A percentile compares a stretch with the other conserved stretches of the same genome.
These are phyloP conservation scores for Annulohypoxylon stygium DNA, from an alignment of 495 filamentous ascomycete species.

Conservation along the genomic window DNA sequence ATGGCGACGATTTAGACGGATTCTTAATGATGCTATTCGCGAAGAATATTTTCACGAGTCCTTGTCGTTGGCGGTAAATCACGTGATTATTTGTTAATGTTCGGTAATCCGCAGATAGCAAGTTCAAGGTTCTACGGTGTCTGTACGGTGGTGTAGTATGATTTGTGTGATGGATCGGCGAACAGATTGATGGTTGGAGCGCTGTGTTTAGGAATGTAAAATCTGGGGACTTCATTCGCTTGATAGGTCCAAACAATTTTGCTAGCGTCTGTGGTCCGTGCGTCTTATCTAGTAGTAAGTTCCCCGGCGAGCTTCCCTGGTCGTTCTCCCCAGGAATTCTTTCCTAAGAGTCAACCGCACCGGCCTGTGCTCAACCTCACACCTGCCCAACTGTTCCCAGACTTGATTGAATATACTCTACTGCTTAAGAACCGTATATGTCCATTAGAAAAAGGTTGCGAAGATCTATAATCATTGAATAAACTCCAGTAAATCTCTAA, in stretches of 20 bases:
- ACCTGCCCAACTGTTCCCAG: no score
- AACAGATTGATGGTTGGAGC: slow-evolving; percentile 49
- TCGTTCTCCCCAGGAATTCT: background rate
- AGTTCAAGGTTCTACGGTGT: slow-evolving; percentile 11
- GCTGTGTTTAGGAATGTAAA: slow-evolving; percentile 20
- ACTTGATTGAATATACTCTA: no score
- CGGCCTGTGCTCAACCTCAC: no score
- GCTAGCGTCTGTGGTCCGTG: slow-evolving; percentile 30
- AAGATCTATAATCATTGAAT: no score
- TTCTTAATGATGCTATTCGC: slow-evolving; percentile 49
- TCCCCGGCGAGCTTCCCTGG: background rate
- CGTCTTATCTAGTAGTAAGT: background rate
- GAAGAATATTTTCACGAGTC: slow-evolving; percentile 49
- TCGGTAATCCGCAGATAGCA: slow-evolving; percentile 39
- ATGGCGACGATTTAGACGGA: slow-evolving; percentile 38
- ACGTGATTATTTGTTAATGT: slow-evolving; percentile 52
- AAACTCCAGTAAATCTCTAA: no score
- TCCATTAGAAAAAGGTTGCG: no score
- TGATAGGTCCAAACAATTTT: slow-evolving; percentile 29
- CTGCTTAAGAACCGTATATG: no score
- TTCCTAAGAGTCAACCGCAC: no score
- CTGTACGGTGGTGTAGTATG: slow-evolving; percentile 32
- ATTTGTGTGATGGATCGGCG: slow-evolving; percentile 47
- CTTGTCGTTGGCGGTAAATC: slow-evolving; percentile 52
- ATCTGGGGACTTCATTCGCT: background rate